phyloP scores from a whole-genome alignment of 208 protist genomes.

The Leishmania tropica region DNA sequence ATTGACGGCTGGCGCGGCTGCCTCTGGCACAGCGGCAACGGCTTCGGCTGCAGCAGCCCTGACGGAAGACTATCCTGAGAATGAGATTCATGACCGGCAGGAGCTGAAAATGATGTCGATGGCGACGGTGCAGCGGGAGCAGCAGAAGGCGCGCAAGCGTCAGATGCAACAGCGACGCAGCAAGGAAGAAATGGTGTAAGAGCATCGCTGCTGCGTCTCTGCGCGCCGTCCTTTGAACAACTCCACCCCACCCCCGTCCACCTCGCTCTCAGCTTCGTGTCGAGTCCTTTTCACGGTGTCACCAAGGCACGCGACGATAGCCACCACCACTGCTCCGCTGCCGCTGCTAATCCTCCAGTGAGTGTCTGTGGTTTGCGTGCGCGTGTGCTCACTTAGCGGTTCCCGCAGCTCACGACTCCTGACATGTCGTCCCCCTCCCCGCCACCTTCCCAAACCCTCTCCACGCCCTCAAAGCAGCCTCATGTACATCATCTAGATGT shows the following conservation, averaged over 20 bases:
- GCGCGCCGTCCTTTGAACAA: background rate
- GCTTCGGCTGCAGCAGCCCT: background rate
- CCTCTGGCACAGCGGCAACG: background rate
- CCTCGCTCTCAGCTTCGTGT: background rate
- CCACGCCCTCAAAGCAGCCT: background rate
- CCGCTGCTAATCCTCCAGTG: background rate
- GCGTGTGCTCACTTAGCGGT: background rate
- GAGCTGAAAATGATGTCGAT: slow-evolving; percentile 91
- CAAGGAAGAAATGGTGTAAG: slow-evolving; percentile 46
- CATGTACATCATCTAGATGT: no score
- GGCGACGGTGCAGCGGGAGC: slow-evolving; percentile 86
- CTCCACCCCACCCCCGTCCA: no score
- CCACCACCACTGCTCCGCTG: background rate
- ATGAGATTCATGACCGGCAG: slow-evolving; percentile 84
- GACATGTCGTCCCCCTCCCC: background rate
- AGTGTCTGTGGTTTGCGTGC: background rate
- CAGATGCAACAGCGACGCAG: slow-evolving; percentile 53
- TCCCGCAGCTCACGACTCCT: background rate
- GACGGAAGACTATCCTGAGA: slow-evolving; percentile 84
- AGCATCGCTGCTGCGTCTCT: background rate
- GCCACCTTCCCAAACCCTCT: background rate
- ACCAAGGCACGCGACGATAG: background rate
- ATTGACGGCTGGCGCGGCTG: background rate
- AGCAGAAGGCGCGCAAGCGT: slow-evolving; percentile 82
- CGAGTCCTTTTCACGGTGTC: background rate